Conservation (phyloP, 2,329 filamentous ascomycete genomes). For the Colletotrichum abscissum region DNA sequence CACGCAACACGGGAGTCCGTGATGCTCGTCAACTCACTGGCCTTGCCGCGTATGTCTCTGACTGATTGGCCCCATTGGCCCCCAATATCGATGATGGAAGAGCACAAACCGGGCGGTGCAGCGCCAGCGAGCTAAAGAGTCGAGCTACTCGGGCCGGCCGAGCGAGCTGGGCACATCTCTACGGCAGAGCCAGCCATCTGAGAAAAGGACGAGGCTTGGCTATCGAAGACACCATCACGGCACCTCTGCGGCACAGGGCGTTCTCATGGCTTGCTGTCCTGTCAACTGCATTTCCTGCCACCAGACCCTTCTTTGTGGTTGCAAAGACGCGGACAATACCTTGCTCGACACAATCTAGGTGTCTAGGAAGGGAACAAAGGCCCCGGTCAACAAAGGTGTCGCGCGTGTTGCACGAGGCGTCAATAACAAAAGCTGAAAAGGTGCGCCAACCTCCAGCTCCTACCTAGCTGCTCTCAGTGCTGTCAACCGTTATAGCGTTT, state of each 20-base stretch:
- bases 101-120: conserved; percentile 16
- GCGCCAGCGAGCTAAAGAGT: neutral
- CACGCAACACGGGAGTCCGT: neutral
- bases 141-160: conserved; percentile 8
- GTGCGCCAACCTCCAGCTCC: neutral
- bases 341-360: neutral
- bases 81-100: neutral
- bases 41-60: neutral
- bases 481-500: neutral
- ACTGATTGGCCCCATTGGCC: neutral
- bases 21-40: neutral
- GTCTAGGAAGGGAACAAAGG: conserved; percentile 1
- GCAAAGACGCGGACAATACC: neutral
- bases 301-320: conserved; percentile 4
- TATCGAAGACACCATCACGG: conserved; percentile 12
- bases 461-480: neutral
- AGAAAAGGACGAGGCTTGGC: neutral
- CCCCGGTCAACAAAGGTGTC: neutral
- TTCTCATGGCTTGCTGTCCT: conserved; percentile 6
- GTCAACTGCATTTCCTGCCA: neutral
- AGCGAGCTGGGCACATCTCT: neutral
- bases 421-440: conserved; percentile 1
- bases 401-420: conserved; percentile 10
- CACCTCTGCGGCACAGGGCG: conserved; percentile 10
- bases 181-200: neutral